Evolutionary conservation across 192 early-diverging fungal genomes (phyloP).

Genomic region (Piromyces sp.): DNA sequence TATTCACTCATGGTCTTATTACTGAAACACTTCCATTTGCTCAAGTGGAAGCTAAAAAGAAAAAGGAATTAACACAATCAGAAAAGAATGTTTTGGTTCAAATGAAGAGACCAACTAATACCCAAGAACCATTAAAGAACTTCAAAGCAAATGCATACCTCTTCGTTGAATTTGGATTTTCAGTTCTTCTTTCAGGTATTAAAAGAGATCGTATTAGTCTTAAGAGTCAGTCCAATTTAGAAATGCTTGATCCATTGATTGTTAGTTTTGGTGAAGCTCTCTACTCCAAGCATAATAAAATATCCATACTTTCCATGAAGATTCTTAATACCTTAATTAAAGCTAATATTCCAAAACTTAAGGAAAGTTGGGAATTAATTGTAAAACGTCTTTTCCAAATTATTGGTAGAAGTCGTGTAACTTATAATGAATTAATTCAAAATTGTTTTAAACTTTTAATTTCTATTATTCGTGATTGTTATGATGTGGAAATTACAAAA

Average conservation of each 20-base stretch:
- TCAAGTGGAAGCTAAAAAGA: slow-evolving; percentile 29
- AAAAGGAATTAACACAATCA: slow-evolving; percentile 14
- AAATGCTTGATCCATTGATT: slow-evolving; percentile 66
- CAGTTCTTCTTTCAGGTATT: slow-evolving; percentile 57
- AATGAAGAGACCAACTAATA: slow-evolving; percentile 35
- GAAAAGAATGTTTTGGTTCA: slow-evolving; percentile 50
- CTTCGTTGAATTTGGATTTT: slow-evolving; percentile 86
- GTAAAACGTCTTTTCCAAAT: slow-evolving; percentile 64
- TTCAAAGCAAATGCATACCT: slow-evolving; percentile 70
- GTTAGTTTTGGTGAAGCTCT: slow-evolving; percentile 58
- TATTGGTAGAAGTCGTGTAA: slow-evolving; percentile 39
- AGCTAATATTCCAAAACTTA: slow-evolving; percentile 51
- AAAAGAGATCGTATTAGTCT: slow-evolving; percentile 14
- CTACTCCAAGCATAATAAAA: slow-evolving; percentile 59
- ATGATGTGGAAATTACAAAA: slow-evolving; percentile 46
- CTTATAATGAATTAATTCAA: slow-evolving; percentile 53
- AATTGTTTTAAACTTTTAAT: slow-evolving; percentile 66
- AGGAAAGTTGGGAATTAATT: slow-evolving; percentile 45
- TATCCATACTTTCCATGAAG: slow-evolving; percentile 48
- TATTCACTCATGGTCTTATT: slow-evolving; percentile 72
- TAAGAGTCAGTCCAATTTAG: slow-evolving; percentile 35
- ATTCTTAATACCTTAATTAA: slow-evolving; percentile 55
- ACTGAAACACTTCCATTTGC: slow-evolving; percentile 66
- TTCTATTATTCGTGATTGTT: slow-evolving; percentile 58
- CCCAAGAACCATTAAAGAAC: slow-evolving; percentile 43